phyloP scores from a whole-genome alignment of 225 moss, liverwort and hornwort genomes.

The Bryum argenteum region DNA sequence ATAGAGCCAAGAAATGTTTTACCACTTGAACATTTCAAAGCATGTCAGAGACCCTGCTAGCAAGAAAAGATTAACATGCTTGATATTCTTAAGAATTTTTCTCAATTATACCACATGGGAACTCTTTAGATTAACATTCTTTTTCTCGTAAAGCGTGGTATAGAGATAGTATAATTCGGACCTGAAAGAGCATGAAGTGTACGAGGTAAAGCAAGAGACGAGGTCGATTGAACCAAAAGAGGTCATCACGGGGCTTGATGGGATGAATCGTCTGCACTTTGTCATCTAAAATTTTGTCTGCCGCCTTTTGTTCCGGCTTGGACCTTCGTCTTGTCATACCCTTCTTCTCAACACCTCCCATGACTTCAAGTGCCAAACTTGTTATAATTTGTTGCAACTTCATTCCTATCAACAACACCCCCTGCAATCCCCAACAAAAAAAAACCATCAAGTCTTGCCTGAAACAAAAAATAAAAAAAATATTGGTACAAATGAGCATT shows the following conservation, averaged over 20 bases:
- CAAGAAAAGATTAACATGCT: too few relatives aligned
- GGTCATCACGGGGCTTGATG: constrained; percentile 74
- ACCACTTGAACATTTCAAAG: too few relatives aligned
- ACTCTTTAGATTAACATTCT: too few relatives aligned
- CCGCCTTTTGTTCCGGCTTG: neutral
- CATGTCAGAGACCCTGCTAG: too few relatives aligned
- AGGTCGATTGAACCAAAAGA: constrained; percentile 90
- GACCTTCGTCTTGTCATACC: constrained; percentile 4
- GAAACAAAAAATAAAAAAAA: too few relatives aligned
- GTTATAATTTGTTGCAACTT: constrained; percentile 81
- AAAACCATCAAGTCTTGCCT: too few relatives aligned
- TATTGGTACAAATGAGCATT: too few relatives aligned
- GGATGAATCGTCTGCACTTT: constrained; percentile 25
- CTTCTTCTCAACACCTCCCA: constrained; percentile 40
- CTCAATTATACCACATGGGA: too few relatives aligned
- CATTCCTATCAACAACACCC: constrained; percentile 74
- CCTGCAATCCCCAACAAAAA: constrained; percentile 36
- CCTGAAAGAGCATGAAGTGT: constrained; percentile 94
- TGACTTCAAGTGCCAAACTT: constrained; percentile 61
- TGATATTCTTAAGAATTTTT: too few relatives aligned
- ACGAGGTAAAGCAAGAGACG: constrained; percentile 69
- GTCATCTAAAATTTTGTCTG: neutral
- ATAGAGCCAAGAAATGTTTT: too few relatives aligned
- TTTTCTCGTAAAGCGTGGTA: too few relatives aligned
- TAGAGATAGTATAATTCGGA: neutral